Conservation (phyloP, 768 basidiomycete genomes). For the Xerocomellus dryophilus region DNA sequence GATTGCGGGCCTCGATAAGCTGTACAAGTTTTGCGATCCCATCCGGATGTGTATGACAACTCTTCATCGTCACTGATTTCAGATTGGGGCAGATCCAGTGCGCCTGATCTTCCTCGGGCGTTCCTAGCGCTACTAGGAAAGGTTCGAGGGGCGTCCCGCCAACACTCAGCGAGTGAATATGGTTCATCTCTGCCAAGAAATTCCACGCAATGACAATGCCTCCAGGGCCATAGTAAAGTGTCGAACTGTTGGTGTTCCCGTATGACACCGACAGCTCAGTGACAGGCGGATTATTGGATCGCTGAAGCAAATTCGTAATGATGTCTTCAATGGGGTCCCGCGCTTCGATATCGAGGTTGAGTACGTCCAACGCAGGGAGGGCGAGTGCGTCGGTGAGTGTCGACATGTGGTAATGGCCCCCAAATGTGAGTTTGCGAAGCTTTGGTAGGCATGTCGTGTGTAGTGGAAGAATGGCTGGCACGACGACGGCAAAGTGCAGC, state of each 20-base stretch:
- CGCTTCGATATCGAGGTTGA: constrained; percentile 68
- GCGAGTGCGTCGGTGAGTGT: constrained; percentile 60
- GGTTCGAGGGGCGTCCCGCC: constrained; percentile 67
- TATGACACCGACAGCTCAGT: constrained; percentile 63
- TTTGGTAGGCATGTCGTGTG: constrained; percentile 49
- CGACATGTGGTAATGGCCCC: constrained; percentile 64
- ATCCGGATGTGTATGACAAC: constrained; percentile 63
- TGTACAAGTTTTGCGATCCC: constrained; percentile 66
- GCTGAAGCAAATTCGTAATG: constrained; percentile 56
- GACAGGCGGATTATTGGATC: constrained; percentile 58
- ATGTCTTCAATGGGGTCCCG: constrained; percentile 75
- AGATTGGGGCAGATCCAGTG: constrained; percentile 67
- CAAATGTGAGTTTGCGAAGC: constrained; percentile 54
- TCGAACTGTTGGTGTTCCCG: constrained; percentile 36
- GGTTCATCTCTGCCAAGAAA: constrained; percentile 57
- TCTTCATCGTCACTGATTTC: constrained; percentile 56
- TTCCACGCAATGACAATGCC: constrained; percentile 64
- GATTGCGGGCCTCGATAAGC: constrained; percentile 71
- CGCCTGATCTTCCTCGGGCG: constrained; percentile 56
- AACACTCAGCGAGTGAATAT: constrained; percentile 57
- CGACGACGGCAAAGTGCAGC: constrained; percentile 59
- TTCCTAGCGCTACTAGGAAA: constrained; percentile 53
- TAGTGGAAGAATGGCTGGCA: constrained; percentile 63
- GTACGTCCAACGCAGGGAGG: constrained; percentile 53
- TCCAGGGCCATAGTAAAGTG: constrained; percentile 58